A percentile compares a stretch with the other conserved stretches of the same genome.
Conservation (phyloP, 2,329 filamentous ascomycete genomes). For the Hypomyces perniciosus region DNA sequence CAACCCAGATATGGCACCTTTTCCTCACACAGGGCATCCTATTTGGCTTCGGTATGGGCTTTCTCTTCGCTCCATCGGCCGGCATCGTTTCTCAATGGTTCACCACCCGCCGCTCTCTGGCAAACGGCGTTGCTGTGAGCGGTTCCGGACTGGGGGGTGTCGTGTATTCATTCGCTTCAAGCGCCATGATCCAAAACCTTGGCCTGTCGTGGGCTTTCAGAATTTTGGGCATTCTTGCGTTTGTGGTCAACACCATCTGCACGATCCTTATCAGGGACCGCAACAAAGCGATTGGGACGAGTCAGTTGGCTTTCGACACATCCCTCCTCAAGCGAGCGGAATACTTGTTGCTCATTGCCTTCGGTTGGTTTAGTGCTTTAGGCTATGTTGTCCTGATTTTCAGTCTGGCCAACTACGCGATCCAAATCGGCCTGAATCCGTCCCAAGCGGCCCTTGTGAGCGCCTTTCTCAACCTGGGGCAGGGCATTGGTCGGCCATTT, state of each 20-base stretch:
- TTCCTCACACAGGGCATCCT: constrained; percentile 68
- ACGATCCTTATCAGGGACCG: constrained; percentile 62
- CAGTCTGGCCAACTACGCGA: constrained; percentile 67
- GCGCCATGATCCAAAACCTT: constrained; percentile 60
- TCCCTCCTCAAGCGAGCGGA: constrained; percentile 55
- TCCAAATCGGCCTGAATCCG: constrained; percentile 58
- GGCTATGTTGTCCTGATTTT: constrained; percentile 74
- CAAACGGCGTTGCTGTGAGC: constrained; percentile 61
- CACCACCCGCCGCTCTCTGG: constrained; percentile 58
- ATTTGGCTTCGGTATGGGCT: constrained; percentile 74
- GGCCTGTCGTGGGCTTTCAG: constrained; percentile 63
- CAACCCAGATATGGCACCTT: constrained; percentile 65
- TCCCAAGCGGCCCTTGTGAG: constrained; percentile 64
- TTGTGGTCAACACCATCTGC: constrained; percentile 57
- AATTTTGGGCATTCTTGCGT: constrained; percentile 57
- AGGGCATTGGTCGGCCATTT: constrained; percentile 62
- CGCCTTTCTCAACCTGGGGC: constrained; percentile 65
- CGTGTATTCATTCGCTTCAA: constrained; percentile 59
- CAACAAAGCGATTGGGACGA: constrained; percentile 63
- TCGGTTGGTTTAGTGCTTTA: constrained; percentile 65
- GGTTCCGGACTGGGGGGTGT: constrained; percentile 72
- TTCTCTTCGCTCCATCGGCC: constrained; percentile 64
- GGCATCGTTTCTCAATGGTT: constrained; percentile 72
- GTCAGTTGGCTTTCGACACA: constrained; percentile 60
- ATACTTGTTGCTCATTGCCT: constrained; percentile 59